Evolutionary conservation across 148 eudicot species (phyloP).

Genomic region (Silene uniflora): DNA sequence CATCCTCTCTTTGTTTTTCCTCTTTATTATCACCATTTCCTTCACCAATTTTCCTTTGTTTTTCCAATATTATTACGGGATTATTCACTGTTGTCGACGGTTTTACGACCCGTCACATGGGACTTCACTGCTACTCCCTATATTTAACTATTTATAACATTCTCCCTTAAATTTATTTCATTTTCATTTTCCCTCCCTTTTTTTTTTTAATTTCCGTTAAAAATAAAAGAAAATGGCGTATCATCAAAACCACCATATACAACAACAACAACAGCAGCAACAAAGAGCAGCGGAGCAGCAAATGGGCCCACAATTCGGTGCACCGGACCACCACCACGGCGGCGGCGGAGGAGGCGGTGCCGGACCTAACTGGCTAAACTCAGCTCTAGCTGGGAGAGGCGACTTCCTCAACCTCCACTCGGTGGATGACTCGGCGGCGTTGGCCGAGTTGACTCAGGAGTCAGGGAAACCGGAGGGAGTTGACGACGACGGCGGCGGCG

Average conservation of each 20-base stretch:
- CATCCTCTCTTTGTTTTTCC: not conserved
- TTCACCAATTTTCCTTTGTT: too few relatives aligned
- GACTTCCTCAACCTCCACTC: slow-evolving; percentile 28
- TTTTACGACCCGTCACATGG: too few relatives aligned
- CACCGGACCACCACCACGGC: slow-evolving; percentile 16
- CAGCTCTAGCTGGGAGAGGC: slow-evolving; percentile 20
- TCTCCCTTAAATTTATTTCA: slow-evolving; percentile 11
- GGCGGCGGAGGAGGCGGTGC: not conserved
- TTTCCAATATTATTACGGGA: not conserved
- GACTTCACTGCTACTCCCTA: too few relatives aligned
- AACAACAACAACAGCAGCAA: not conserved
- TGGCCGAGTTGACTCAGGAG: slow-evolving; percentile 25
- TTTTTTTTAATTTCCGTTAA: not conserved
- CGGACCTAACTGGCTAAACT: slow-evolving; percentile 27
- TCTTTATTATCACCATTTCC: too few relatives aligned
- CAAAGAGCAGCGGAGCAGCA: slow-evolving; percentile 9
- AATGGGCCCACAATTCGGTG: slow-evolving; percentile 24
- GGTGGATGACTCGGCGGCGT: slow-evolving; percentile 26
- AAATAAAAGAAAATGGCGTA: slow-evolving; percentile 16
- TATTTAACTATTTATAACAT: not conserved
- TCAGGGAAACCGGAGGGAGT: slow-evolving; percentile 12
- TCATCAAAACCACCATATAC: slow-evolving; percentile 23
- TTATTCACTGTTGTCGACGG: not conserved
- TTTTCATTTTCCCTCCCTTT: not conserved
- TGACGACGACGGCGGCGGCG: slow-evolving; percentile 9